Evolutionary conservation across 345 rosid species (phyloP).

Genomic region (Rhodomyrtus tomentosa): DNA sequence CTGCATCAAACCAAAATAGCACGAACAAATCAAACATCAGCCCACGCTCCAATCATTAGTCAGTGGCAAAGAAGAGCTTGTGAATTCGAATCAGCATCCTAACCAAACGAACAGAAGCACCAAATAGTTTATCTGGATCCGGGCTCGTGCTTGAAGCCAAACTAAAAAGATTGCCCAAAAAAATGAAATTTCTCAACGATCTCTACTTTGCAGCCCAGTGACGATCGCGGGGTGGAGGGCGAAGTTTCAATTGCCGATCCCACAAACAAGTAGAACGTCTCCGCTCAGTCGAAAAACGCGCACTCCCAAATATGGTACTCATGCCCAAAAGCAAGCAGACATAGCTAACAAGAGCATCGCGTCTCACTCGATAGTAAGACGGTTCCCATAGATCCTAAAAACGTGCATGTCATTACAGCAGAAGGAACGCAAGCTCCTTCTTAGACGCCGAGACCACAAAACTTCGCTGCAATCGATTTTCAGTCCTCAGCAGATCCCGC

Average conservation of each 20-base stretch:
- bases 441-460: background rate
- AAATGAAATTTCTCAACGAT: background rate
- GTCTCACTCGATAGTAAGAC: no score
- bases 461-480: background rate
- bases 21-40: background rate
- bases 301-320: background rate
- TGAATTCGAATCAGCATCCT: background rate
- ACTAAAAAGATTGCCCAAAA: background rate
- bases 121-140: background rate
- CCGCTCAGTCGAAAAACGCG: background rate
- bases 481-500: background rate
- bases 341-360: background rate
- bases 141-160: background rate
- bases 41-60: background rate
- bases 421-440: background rate
- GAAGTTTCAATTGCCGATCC: background rate
- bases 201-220: background rate
- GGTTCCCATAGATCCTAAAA: background rate
- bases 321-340: background rate
- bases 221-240: background rate
- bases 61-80: background rate
- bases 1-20: constrained; percentile 1
- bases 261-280: background rate
- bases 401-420: background rate
- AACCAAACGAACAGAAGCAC: background rate